Evolutionary conservation across 345 rosid species (phyloP).

Genomic region (Eucalyptus fibrosa): DNA sequence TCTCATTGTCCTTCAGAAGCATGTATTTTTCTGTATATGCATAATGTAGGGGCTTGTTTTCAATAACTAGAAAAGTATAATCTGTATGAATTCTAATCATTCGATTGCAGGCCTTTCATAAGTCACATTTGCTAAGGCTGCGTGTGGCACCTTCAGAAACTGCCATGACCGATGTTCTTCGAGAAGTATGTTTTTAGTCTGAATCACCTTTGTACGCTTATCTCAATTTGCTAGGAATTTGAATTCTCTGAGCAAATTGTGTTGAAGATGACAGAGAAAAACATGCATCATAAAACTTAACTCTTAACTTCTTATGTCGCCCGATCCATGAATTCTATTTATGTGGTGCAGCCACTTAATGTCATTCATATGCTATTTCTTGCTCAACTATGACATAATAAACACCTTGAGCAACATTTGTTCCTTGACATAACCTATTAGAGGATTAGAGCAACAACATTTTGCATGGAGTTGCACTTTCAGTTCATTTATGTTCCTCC

Average conservation of each 20-base stretch:
- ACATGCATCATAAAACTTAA: background rate
- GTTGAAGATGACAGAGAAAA: background rate
- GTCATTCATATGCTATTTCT: background rate
- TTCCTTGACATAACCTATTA: background rate
- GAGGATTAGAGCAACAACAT: background rate
- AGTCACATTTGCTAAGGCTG: conserved; percentile 76
- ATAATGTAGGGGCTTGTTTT: background rate
- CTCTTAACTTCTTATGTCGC: background rate
- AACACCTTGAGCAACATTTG: background rate
- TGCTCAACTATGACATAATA: background rate
- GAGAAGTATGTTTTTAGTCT: conserved; percentile 47
- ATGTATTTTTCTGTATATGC: background rate
- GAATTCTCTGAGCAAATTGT: background rate
- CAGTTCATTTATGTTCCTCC: background rate
- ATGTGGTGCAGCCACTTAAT: background rate
- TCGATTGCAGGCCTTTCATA: conserved; percentile 69
- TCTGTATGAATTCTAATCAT: background rate
- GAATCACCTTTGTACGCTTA: background rate
- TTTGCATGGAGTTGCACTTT: background rate
- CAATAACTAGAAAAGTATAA: background rate
- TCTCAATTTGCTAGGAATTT: background rate
- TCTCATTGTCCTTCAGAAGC: background rate
- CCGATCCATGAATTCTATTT: background rate
- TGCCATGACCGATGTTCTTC: conserved; percentile 94
- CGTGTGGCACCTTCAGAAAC: conserved; percentile 98